phyloP scores from a whole-genome alignment of 2,329 filamentous ascomycete genomes.

The Talaromyces funiculosus region DNA sequence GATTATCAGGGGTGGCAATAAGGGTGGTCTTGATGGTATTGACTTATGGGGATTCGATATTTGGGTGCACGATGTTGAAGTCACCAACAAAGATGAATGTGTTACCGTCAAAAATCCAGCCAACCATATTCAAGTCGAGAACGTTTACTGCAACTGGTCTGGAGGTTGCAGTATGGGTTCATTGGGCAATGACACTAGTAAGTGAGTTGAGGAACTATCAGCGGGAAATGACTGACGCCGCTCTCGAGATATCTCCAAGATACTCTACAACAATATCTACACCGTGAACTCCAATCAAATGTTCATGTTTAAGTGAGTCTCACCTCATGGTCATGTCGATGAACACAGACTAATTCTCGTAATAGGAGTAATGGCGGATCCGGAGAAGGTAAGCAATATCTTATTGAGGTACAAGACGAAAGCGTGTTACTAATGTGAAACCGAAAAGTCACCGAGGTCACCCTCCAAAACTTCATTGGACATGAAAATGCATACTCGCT shows the following conservation, averaged over 20 bases:
- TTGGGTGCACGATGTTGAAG: slow-evolving; percentile 20
- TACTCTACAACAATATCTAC: slow-evolving; percentile 10
- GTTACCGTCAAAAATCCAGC: slow-evolving; percentile 16
- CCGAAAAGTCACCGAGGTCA: slow-evolving; percentile 4
- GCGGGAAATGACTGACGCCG: background rate
- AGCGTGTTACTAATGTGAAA: background rate
- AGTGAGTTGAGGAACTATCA: background rate
- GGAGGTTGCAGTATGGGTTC: slow-evolving; percentile 11
- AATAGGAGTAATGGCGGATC: slow-evolving; percentile 10
- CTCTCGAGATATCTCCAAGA: slow-evolving; percentile 6
- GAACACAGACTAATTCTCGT: background rate
- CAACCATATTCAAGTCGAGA: slow-evolving; percentile 11
- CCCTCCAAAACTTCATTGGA: slow-evolving; percentile 10
- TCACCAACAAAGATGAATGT: slow-evolving; percentile 19
- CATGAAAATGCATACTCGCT: slow-evolving; percentile 10
- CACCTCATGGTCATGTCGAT: background rate
- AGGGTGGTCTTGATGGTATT: slow-evolving; percentile 40
- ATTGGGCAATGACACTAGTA: slow-evolving; percentile 3
- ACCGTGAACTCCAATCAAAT: slow-evolving; percentile 12
- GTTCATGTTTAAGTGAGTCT: slow-evolving; percentile 12
- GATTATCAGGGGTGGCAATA: slow-evolving; percentile 47
- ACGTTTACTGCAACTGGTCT: slow-evolving; percentile 13
- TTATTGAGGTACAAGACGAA: background rate
- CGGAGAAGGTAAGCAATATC: background rate
- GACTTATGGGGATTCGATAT: slow-evolving; percentile 21